phyloP scores from a whole-genome alignment of 2,329 filamentous ascomycete species.

The Fusarium sp. region DNA sequence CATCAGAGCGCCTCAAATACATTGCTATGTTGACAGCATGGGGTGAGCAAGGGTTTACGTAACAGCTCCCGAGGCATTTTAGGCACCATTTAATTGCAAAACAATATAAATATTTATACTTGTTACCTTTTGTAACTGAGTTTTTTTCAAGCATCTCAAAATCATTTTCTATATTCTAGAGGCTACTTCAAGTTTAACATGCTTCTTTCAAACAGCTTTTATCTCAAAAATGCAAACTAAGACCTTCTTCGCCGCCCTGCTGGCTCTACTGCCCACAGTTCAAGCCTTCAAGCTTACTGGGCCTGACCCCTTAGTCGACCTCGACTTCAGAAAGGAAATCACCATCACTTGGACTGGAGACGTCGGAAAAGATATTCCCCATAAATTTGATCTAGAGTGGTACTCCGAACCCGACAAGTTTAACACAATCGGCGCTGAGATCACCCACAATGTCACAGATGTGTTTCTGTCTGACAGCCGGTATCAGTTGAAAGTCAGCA shows the following conservation, averaged over 20 bases:
- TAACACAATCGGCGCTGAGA: neutral
- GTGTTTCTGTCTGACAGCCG: neutral
- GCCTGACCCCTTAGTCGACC: neutral
- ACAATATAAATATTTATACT: neutral
- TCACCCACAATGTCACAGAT: neutral
- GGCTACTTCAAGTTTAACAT: neutral
- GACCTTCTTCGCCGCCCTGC: neutral
- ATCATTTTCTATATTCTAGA: neutral
- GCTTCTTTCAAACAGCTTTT: neutral
- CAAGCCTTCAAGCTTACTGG: conserved; percentile 2
- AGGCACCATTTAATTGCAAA: neutral
- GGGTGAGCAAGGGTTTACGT: neutral
- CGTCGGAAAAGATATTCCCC: neutral
- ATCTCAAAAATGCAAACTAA: neutral
- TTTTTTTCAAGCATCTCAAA: neutral
- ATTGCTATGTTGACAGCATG: neutral
- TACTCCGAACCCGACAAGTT: neutral
- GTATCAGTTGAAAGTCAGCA: neutral
- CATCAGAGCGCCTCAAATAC: too few species aligned
- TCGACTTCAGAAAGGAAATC: neutral
- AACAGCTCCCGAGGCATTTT: neutral
- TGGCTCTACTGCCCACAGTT: neutral
- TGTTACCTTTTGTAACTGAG: neutral
- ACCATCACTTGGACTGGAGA: conserved; percentile 3
- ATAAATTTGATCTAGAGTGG: neutral